Percentiles rank a stretch among this genome's conserved stretches.
phyloP scores from a whole-genome alignment of 140 eudicot species.

The Erigeron philadelphicus region DNA sequence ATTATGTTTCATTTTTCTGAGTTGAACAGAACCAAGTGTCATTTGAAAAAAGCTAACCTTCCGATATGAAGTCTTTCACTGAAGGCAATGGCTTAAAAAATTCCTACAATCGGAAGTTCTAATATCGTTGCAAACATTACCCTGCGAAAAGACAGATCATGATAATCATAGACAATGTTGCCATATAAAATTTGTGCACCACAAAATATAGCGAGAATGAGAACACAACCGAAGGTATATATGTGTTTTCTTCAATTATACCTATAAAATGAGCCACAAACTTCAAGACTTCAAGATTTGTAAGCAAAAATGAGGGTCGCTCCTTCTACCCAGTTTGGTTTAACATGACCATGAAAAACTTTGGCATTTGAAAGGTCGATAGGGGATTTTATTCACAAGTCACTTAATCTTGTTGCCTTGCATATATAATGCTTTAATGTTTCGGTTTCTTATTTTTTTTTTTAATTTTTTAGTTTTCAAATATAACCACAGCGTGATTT shows the following conservation, averaged over 20 bases:
- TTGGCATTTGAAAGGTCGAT: not conserved
- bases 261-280: constrained; percentile 32
- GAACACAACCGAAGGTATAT: too few species aligned
- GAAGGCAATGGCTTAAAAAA: constrained; percentile 28
- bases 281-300: constrained; percentile 28
- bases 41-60: constrained; percentile 9
- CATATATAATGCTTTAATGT: too few species aligned
- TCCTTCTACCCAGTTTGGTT: constrained; percentile 33
- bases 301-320: constrained; percentile 24
- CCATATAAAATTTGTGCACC: constrained; percentile 28
- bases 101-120: constrained; percentile 24
- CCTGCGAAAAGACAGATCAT: constrained; percentile 31
- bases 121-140: constrained; percentile 28
- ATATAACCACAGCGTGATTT: too few species aligned
- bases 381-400: constrained; percentile 20
- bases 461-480: too few species aligned
- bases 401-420: too few species aligned
- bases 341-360: constrained; percentile 10
- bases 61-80: constrained; percentile 30
- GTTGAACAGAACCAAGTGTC: too few species aligned
- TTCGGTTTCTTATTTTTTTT: too few species aligned
- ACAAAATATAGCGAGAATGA: not conserved
- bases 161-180: constrained; percentile 22
- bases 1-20: too few species aligned
- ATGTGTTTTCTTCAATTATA: not conserved